Conservation (phyloP, 2,329 filamentous ascomycete species). For the Cephalotrichum gorgonifer region DNA sequence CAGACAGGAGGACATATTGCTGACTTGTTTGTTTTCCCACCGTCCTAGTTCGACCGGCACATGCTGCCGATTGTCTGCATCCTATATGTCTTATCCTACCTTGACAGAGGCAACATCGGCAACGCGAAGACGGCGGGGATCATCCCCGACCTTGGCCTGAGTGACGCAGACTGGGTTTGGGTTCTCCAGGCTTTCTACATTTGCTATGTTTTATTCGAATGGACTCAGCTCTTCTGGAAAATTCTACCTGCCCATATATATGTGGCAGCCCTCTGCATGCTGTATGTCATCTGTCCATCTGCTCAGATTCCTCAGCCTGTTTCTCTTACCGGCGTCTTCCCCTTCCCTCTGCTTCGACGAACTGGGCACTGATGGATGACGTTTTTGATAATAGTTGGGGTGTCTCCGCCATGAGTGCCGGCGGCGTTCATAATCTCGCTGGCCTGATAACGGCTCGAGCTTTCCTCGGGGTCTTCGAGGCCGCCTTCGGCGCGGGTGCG, state of each 20-base stretch:
- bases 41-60: slow-evolving; percentile 3
- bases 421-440: not conserved
- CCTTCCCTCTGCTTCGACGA: no score
- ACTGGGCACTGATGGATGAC: no score
- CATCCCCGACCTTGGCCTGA: not conserved
- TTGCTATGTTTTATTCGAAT: slow-evolving; percentile 14
- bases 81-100: slow-evolving; percentile 7
- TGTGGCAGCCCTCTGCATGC: slow-evolving; percentile 13
- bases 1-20: no score
- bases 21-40: no score
- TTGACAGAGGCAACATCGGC: slow-evolving; percentile 5
- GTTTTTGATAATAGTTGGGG: not conserved
- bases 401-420: not conserved
- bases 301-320: no score
- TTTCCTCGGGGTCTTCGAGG: slow-evolving; percentile 19
- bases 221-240: slow-evolving; percentile 14
- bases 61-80: slow-evolving; percentile 5
- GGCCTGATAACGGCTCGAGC: slow-evolving; percentile 16
- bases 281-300: slow-evolving; percentile 18
- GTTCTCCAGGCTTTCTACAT: slow-evolving; percentile 16
- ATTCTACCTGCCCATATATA: slow-evolving; percentile 13
- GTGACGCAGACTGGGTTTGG: slow-evolving; percentile 13
- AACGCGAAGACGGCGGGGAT: slow-evolving; percentile 1
- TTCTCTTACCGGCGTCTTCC: no score
- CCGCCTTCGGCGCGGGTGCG: slow-evolving; percentile 29